Evolutionary conservation across 1,284 basidiomycete species (phyloP).

Genomic region (Sphagnurus paluster): DNA sequence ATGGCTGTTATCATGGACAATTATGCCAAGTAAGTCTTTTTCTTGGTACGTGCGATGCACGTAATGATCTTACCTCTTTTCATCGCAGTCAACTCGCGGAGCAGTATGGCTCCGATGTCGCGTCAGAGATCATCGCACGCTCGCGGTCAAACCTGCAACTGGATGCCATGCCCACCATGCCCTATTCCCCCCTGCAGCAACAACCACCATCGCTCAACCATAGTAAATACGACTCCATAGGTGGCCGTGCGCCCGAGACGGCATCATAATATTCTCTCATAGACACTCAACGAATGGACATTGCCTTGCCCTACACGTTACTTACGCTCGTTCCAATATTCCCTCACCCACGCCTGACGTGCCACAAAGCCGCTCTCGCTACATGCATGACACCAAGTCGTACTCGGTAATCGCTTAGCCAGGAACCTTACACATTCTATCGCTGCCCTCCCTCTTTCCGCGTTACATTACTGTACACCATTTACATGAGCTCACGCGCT

Average conservation of each 20-base stretch:
- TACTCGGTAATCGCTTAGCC: too few relatives aligned
- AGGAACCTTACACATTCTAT: neutral
- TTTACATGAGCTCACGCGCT: neutral
- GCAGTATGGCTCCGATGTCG: slow-evolving; percentile 48
- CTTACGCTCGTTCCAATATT: slow-evolving; percentile 8
- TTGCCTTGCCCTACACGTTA: slow-evolving; percentile 1
- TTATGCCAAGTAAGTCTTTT: slow-evolving; percentile 55
- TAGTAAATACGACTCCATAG: slow-evolving; percentile 22
- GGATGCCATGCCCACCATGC: slow-evolving; percentile 24
- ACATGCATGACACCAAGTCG: too few relatives aligned
- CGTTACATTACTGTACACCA: neutral
- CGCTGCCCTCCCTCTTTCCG: neutral
- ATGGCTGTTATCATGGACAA: slow-evolving; percentile 77
- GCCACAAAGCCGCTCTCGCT: too few relatives aligned
- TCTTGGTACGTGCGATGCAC: neutral
- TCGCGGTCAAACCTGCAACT: slow-evolving; percentile 33
- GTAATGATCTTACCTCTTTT: neutral
- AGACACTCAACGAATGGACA: neutral
- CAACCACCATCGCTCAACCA: slow-evolving; percentile 12
- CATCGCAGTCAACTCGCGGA: slow-evolving; percentile 47
- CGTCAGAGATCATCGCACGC: slow-evolving; percentile 36
- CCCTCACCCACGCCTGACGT: neutral
- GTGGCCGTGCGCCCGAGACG: slow-evolving; percentile 18
- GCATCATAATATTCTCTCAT: slow-evolving; percentile 9
- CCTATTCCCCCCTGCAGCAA: slow-evolving; percentile 15